Evolutionary conservation across 257 asterid genomes (phyloP), one percentile per base, ranked within the genome.

Genomic region (Euphrasia confusa): DNA sequence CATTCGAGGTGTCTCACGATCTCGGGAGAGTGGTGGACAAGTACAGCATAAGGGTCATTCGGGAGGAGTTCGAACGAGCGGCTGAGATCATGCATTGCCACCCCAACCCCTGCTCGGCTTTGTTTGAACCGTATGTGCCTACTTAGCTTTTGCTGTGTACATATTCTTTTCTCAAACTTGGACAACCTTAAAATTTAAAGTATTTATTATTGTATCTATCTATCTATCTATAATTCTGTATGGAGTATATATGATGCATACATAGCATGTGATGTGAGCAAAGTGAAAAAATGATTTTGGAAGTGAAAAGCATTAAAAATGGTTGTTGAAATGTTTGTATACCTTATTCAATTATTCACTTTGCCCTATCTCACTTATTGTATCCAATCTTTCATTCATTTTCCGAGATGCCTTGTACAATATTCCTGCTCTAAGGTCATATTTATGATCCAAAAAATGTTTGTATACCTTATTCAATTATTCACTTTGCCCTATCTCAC

Each of bases 1-100:
- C 97, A 0, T 92, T 92, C 28, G 99, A 89, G 78, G 50, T 72
- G 33, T 77, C 94, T 15, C 99, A 92, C 70, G 97, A 92, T 75
- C 99, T 92, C 21, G 99, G 99, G 39, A 71, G 97, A 71, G 97
- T 92, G 68, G 99, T 92, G 7, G 99, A 92, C 79, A 89, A 78
- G 79, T 69, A 30, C 44, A 89, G 95, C 78, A 84, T 92, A 15
- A 79, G 81, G 85, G 99, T 92, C 61, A 65, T 92, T 40, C 84
- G 95, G 3, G 96, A 92, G 76, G 99, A 92, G 78, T 92, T 92
- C 52, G 97, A 89, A 80, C 95, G 99, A 0, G 97, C 97, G 11
- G 99, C 99, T 18, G 83, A 84, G 66, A 80, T 92, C 61, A 79
- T 89, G 86, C 99, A 86, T 53, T 62, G 72, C 44, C 85, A 83